phyloP scores from a whole-genome alignment of 768 basidiomycete genomes.

The Rhodotorula kratochvilovae region DNA sequence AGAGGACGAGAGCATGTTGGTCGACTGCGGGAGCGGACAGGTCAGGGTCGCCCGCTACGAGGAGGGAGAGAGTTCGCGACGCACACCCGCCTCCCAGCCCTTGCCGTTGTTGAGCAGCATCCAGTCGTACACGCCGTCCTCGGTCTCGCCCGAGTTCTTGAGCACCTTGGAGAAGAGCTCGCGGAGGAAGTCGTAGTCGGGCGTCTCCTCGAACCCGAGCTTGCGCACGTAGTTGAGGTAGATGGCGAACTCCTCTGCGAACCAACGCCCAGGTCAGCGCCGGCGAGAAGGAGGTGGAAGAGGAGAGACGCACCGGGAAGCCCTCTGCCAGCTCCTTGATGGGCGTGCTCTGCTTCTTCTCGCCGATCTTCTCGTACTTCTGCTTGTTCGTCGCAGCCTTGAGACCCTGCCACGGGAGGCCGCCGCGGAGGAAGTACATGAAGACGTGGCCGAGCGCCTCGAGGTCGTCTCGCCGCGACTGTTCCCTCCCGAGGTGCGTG shows the following conservation, averaged over 20 bases:
- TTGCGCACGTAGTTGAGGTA: slow-evolving; percentile 99
- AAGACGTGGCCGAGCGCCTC: slow-evolving; percentile 99
- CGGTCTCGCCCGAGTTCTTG: slow-evolving; percentile 81
- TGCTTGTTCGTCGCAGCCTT: slow-evolving; percentile 99
- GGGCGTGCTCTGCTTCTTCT: slow-evolving; percentile 96
- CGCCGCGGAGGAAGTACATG: slow-evolving; percentile 98
- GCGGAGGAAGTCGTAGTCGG: slow-evolving; percentile 95
- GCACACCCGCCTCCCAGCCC: slow-evolving; percentile 74
- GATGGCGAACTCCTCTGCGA: slow-evolving; percentile 89
- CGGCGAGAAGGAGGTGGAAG: background rate
- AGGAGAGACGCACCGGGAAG: slow-evolving; percentile 66
- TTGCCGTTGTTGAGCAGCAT: slow-evolving; percentile 85
- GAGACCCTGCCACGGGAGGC: slow-evolving; percentile 96
- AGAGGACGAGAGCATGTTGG: slow-evolving; percentile 23
- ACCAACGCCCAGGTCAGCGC: slow-evolving; percentile 11
- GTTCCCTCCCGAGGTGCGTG: slow-evolving; percentile 85
- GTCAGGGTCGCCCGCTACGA: background rate
- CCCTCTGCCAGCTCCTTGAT: slow-evolving; percentile 96
- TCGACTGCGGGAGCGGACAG: background rate
- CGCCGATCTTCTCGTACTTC: slow-evolving; percentile 99
- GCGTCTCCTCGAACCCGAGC: slow-evolving; percentile 96
- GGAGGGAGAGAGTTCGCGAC: background rate
- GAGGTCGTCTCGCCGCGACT: slow-evolving; percentile 88
- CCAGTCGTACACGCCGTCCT: slow-evolving; percentile 96
- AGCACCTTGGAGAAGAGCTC: slow-evolving; percentile 91